Evolutionary conservation across 2,329 filamentous ascomycete species (phyloP).

Genomic region (Neofusicoccum kwambonambiense): DNA sequence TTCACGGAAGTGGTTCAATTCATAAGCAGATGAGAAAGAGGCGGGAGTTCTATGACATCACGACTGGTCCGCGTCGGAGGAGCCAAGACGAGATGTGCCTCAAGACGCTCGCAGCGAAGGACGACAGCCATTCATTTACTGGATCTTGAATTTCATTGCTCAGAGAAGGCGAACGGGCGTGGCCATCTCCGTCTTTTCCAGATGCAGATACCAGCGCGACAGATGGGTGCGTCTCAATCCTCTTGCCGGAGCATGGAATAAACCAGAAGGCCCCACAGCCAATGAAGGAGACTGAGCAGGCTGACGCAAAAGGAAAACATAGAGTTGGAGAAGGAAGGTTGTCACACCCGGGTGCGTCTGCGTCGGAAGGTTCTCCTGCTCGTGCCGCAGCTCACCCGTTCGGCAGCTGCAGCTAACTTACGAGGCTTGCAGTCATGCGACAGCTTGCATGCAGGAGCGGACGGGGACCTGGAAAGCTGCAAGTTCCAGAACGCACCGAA

Average conservation of each 20-base stretch:
- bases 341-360: too few species aligned
- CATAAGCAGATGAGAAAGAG: not conserved
- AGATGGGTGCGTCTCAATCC: too few species aligned
- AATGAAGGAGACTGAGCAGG: not conserved
- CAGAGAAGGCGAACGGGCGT: too few species aligned
- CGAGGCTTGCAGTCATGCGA: not conserved
- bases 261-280: too few species aligned
- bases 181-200: too few species aligned
- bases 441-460: not conserved
- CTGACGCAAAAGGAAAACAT: not conserved
- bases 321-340: not conserved
- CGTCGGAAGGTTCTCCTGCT: not conserved
- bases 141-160: too few species aligned
- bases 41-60: not conserved
- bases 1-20: not conserved
- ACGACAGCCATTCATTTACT: too few species aligned
- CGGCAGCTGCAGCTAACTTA: not conserved
- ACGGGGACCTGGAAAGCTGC: not conserved
- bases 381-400: not conserved
- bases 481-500: not conserved
- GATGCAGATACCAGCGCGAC: too few species aligned
- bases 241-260: too few species aligned
- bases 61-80: not conserved
- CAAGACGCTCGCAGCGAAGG: too few species aligned
- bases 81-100: not conserved